Conservation (phyloP, 1,284 basidiomycete species). For the Hypsizygus ulmarius region DNA sequence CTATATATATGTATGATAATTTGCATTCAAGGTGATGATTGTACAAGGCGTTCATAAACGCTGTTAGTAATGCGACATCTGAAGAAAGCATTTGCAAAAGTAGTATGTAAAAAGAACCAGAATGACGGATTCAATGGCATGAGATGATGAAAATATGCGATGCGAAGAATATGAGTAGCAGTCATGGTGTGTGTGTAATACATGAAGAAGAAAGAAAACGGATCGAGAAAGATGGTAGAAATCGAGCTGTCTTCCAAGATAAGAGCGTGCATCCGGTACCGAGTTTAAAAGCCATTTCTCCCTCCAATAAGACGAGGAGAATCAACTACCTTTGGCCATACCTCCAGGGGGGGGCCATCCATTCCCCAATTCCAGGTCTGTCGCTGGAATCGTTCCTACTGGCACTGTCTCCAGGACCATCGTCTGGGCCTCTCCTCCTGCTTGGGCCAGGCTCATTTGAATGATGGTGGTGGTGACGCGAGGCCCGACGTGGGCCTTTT, state of each 20-base stretch:
- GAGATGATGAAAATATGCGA: too few species aligned
- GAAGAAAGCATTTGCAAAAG: too few species aligned
- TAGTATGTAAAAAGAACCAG: too few species aligned
- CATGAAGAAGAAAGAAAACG: too few species aligned
- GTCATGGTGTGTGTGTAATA: too few species aligned
- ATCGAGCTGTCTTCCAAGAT: neutral
- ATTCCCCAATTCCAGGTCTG: conserved; percentile 2
- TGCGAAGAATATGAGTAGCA: too few species aligned
- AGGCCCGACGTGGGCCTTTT: conserved; percentile 20
- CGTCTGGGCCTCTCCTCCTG: conserved; percentile 12
- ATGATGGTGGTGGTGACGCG: conserved; percentile 6
- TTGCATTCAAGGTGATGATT: too few species aligned
- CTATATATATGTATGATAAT: too few species aligned
- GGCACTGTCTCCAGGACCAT: conserved; percentile 5
- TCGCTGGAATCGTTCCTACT: neutral
- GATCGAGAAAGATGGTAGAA: too few species aligned
- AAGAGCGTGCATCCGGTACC: neutral
- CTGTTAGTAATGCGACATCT: too few species aligned
- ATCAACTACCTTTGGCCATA: neutral
- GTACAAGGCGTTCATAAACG: too few species aligned
- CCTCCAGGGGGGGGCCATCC: conserved; percentile 8
- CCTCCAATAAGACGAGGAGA: neutral
- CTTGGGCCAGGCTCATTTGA: conserved; percentile 19
- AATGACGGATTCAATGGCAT: too few species aligned
- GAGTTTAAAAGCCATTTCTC: neutral